phyloP scores from a whole-genome alignment of 352 stramenopile genomes.

The Pythium plurisporium region DNA sequence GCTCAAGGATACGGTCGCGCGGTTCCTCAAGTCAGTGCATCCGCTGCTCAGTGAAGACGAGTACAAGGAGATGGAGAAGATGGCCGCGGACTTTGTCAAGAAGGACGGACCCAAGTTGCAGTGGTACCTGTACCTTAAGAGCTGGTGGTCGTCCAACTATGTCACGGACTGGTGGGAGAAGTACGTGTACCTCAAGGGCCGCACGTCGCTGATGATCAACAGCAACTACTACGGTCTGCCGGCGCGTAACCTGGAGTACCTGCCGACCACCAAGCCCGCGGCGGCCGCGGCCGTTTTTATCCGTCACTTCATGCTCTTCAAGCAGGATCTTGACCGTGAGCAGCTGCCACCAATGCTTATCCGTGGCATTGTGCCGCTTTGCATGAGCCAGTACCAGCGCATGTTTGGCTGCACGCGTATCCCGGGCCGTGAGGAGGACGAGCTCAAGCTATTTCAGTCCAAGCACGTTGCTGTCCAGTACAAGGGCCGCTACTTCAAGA shows the following conservation, averaged over 20 bases:
- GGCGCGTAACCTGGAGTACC: conserved; percentile 53
- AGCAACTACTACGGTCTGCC: conserved; percentile 91
- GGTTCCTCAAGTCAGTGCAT: conserved; percentile 91
- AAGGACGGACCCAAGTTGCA: conserved; percentile 88
- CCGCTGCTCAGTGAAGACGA: conserved; percentile 85
- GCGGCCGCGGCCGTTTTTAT: conserved; percentile 65
- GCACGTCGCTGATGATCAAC: conserved; percentile 89
- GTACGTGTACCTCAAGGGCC: conserved; percentile 87
- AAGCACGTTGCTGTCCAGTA: conserved; percentile 88
- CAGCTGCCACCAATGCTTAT: conserved; percentile 78
- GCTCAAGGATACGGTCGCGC: conserved; percentile 90
- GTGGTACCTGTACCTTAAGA: conserved; percentile 89
- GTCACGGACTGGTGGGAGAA: conserved; percentile 90
- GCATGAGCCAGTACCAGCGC: conserved; percentile 88
- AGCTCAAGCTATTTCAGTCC: conserved; percentile 68
- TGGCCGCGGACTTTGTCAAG: conserved; percentile 83
- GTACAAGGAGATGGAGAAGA: conserved; percentile 82
- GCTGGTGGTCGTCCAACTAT: conserved; percentile 88
- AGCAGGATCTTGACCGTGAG: conserved; percentile 82
- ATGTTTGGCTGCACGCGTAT: conserved; percentile 90
- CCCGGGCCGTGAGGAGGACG: conserved; percentile 80
- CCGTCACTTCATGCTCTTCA: conserved; percentile 84
- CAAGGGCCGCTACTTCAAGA: conserved; percentile 86
- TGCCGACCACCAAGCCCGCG: conserved; percentile 51
- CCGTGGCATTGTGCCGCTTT: conserved; percentile 82